phyloP scores from a whole-genome alignment of 1,284 basidiomycete genomes.

The Veloporphyrellus conicus region DNA sequence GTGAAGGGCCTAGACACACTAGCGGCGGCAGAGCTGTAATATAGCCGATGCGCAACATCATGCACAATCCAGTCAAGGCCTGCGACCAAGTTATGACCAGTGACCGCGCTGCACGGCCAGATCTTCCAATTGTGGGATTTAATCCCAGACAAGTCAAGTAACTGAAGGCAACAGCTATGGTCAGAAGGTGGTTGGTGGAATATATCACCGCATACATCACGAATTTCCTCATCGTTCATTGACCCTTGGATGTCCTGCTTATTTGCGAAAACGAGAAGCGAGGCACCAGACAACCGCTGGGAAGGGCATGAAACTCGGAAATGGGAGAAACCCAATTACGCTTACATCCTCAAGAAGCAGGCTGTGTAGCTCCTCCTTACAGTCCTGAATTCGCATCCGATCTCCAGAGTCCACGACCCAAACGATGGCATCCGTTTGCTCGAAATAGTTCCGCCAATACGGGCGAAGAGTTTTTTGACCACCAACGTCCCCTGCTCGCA shows the following conservation, averaged over 20 bases:
- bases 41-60: slow-evolving; percentile 80
- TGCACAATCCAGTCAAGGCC: slow-evolving; percentile 95
- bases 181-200: slow-evolving; percentile 10
- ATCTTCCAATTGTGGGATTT: slow-evolving; percentile 89
- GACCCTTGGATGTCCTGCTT: slow-evolving; percentile 95
- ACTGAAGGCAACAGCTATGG: slow-evolving; percentile 42
- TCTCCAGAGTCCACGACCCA: slow-evolving; percentile 99
- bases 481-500: slow-evolving; percentile 86
- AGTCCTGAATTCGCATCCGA: slow-evolving; percentile 83
- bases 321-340: slow-evolving; percentile 7
- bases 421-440: slow-evolving; percentile 95
- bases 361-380: slow-evolving; percentile 80
- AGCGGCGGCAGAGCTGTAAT: slow-evolving; percentile 46
- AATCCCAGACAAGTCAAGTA: slow-evolving; percentile 72
- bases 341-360: slow-evolving; percentile 89
- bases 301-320: slow-evolving; percentile 17
- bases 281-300: slow-evolving; percentile 89
- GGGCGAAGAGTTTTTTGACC: slow-evolving; percentile 93
- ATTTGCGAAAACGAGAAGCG: slow-evolving; percentile 96
- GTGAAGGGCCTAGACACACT: slow-evolving; percentile 2
- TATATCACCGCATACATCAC: slow-evolving; percentile 53
- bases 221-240: slow-evolving; percentile 78
- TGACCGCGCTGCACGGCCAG: slow-evolving; percentile 87
- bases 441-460: slow-evolving; percentile 99
- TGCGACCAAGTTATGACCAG: slow-evolving; percentile 77